Evolutionary conservation across 164 flowering plant species (phyloP).

Genomic region (Tetrastigma voinierianum): DNA sequence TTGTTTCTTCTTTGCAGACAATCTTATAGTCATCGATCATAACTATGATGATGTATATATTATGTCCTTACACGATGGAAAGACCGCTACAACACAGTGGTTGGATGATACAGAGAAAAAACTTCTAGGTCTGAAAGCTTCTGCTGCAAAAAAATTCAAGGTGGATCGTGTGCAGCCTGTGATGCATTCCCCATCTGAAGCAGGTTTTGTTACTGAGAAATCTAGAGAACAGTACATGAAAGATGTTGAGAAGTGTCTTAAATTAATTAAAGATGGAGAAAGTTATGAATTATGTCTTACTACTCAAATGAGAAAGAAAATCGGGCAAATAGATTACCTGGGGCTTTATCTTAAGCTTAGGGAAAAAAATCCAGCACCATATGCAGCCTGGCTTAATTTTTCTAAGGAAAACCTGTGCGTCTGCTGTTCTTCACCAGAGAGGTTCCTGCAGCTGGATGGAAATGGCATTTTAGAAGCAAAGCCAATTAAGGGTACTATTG

Average conservation of each 20-base stretch:
- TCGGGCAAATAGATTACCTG: constrained; percentile 49
- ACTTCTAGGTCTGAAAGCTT: constrained; percentile 44
- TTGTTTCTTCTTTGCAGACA: constrained; percentile 94
- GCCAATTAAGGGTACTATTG: constrained; percentile 95
- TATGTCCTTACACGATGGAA: constrained; percentile 50
- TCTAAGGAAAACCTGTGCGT: constrained; percentile 60
- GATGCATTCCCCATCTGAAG: constrained; percentile 13
- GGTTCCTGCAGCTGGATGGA: constrained; percentile 73
- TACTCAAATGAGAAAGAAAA: constrained; percentile 65
- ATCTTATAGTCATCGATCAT: constrained; percentile 82
- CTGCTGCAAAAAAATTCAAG: constrained; percentile 11
- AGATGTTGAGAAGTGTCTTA: constrained; percentile 71
- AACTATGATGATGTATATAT: constrained; percentile 61
- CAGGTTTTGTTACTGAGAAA: constrained; percentile 57
- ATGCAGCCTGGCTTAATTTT: constrained; percentile 96
- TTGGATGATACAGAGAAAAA: constrained; percentile 62
- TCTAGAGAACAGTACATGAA: constrained; percentile 68
- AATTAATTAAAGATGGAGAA: constrained; percentile 87
- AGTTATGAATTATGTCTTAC: constrained; percentile 97
- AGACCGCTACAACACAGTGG: constrained; percentile 44
- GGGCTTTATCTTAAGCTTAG: constrained; percentile 76
- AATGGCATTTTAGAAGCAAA: constrained; percentile 82
- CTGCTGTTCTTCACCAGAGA: constrained; percentile 96
- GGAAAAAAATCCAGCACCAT: constrained; percentile 91
- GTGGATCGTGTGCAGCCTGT: constrained; percentile 14